phyloP scores from a whole-genome alignment of 2,329 filamentous ascomycete species.

The Arthrobotrys pseudoclavata region DNA sequence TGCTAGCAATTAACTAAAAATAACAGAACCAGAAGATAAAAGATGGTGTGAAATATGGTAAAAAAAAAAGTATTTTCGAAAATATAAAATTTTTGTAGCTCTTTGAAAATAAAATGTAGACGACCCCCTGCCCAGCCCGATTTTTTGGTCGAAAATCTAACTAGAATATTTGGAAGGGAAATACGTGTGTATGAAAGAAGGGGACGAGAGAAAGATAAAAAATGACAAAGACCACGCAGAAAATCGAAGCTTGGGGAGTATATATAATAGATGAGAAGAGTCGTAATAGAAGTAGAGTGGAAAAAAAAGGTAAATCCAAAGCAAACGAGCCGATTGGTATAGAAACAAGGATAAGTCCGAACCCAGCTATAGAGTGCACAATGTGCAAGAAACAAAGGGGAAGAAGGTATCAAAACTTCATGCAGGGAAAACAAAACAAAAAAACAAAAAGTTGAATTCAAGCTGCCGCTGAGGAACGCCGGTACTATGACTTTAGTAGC shows the following conservation, averaged over 20 bases:
- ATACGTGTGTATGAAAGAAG: slow-evolving; percentile 57
- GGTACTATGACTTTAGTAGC: slow-evolving; percentile 49
- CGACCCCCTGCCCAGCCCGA: slow-evolving; percentile 65
- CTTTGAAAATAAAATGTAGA: slow-evolving; percentile 14
- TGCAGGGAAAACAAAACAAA: slow-evolving; percentile 30
- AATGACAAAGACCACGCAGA: slow-evolving; percentile 50
- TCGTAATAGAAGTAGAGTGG: slow-evolving; percentile 35
- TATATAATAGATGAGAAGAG: slow-evolving; percentile 54
- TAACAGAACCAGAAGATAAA: background rate
- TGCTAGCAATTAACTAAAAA: background rate
- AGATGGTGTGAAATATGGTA: slow-evolving; percentile 7
- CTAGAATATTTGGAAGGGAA: slow-evolving; percentile 63
- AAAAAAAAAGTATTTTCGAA: slow-evolving; percentile 14
- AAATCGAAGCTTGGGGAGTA: slow-evolving; percentile 45
- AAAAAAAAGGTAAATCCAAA: slow-evolving; percentile 54
- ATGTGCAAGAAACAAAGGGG: slow-evolving; percentile 32
- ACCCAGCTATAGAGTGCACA: slow-evolving; percentile 33
- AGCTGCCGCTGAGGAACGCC: slow-evolving; percentile 57
- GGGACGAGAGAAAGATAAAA: slow-evolving; percentile 50
- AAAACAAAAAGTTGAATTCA: slow-evolving; percentile 37
- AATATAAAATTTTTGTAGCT: slow-evolving; percentile 27
- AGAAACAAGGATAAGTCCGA: slow-evolving; percentile 60
- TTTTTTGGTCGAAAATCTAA: slow-evolving; percentile 64
- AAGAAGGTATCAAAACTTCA: slow-evolving; percentile 38
- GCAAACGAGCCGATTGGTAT: slow-evolving; percentile 59